Evolutionary conservation across 116 monocot genomes (phyloP).

Genomic region (Zostera marina): DNA sequence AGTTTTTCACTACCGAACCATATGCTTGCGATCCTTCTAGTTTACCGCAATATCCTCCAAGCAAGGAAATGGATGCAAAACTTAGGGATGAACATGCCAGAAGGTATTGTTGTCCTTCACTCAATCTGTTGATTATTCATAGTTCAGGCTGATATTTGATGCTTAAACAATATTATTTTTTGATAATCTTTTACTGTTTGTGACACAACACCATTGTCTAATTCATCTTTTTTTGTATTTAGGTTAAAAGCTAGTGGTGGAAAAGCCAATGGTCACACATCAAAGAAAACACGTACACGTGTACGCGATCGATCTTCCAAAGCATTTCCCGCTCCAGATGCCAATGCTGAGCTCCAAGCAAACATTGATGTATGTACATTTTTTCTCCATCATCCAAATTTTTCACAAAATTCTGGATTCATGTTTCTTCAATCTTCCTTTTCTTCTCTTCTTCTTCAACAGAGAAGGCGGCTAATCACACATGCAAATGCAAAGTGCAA

Average conservation of each 20-base stretch:
- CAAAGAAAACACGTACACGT: constrained; percentile 43
- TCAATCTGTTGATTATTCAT: background rate
- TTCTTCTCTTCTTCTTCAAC: constrained; percentile 6
- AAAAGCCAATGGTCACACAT: constrained; percentile 36
- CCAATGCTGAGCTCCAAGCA: constrained; percentile 72
- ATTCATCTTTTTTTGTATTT: constrained; percentile 2
- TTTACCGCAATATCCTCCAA: constrained; percentile 40
- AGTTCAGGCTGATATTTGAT: background rate
- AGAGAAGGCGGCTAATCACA: constrained; percentile 50
- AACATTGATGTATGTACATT: constrained; percentile 60
- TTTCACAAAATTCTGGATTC: background rate
- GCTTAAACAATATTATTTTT: too few species aligned
- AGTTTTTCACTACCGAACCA: constrained; percentile 34
- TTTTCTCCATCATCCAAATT: background rate
- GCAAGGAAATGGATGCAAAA: constrained; percentile 55
- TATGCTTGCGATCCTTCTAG: constrained; percentile 44
- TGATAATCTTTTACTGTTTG: too few species aligned
- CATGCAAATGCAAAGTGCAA: constrained; percentile 76
- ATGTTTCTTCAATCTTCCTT: background rate
- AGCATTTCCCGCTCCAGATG: constrained; percentile 55
- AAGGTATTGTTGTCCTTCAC: constrained; percentile 14
- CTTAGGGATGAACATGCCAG: constrained; percentile 38
- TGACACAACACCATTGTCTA: background rate
- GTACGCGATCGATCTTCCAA: constrained; percentile 30
- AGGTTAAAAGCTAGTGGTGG: constrained; percentile 44